Evolutionary conservation across 2,329 filamentous ascomycete genomes (phyloP).

Genomic region (Ceratocystis cacaofunesta): DNA sequence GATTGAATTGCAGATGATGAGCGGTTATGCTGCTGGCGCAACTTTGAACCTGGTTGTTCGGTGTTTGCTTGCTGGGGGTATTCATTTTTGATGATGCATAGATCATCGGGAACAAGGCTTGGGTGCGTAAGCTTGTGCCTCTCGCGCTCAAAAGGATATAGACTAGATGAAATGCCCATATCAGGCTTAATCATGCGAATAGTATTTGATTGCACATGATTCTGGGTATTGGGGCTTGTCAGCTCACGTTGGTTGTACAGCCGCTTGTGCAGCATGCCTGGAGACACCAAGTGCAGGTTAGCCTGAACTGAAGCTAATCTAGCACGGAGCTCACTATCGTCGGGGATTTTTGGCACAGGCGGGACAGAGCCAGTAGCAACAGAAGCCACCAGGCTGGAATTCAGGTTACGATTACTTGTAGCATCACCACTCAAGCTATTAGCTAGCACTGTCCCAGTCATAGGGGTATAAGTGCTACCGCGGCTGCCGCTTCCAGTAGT

Average conservation of each 20-base stretch:
- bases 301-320: not conserved
- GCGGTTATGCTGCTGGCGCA: not conserved
- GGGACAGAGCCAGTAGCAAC: not conserved
- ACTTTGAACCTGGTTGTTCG: not conserved
- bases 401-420: not conserved
- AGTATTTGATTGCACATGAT: not conserved
- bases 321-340: not conserved
- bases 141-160: not conserved
- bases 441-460: not conserved
- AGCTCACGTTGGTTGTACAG: not conserved
- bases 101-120: slow-evolving; percentile 9
- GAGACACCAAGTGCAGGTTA: not conserved
- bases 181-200: slow-evolving; percentile 6
- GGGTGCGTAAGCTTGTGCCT: slow-evolving; percentile 8
- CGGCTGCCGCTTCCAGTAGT: not conserved
- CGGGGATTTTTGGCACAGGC: slow-evolving; percentile 1
- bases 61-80: not conserved
- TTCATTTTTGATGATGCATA: slow-evolving; percentile 8
- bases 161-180: not conserved
- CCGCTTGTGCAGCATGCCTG: not conserved
- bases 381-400: not conserved
- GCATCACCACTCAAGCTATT: not conserved
- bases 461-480: not conserved
- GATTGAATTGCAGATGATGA: not conserved
- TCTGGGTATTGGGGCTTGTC: not conserved